These are phyloP conservation scores for Coemansia sp. DNA, from an alignment of 192 early-diverging fungal species.

Conservation along the genomic window DNA sequence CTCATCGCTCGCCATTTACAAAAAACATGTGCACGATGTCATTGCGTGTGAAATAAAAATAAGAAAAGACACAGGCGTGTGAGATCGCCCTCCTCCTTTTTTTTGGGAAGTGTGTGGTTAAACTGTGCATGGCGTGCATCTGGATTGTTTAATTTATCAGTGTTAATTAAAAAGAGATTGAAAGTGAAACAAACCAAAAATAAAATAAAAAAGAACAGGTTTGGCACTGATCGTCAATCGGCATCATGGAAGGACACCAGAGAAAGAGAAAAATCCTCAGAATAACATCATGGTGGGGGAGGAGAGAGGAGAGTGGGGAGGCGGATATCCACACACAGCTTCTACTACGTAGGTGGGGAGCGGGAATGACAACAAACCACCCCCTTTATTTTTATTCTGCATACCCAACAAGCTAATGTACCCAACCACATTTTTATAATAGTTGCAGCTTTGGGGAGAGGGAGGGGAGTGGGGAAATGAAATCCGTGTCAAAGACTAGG, in stretches of 20 bases:
- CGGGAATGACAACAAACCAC: too few species aligned
- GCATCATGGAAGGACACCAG: neutral
- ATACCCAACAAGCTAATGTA: neutral
- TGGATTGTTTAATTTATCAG: neutral
- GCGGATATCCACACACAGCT: neutral
- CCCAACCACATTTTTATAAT: neutral
- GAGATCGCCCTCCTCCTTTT: neutral
- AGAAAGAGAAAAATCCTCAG: neutral
- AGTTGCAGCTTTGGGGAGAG: neutral
- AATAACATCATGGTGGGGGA: neutral
- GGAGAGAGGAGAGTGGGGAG: too few species aligned
- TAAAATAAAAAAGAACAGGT: too few species aligned
- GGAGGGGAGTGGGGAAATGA: neutral
- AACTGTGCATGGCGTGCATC: slow-evolving; percentile 2
- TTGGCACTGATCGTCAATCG: neutral
- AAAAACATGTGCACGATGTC: neutral
- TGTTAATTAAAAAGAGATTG: neutral
- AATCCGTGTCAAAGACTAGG: neutral
- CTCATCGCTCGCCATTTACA: neutral
- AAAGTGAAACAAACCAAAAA: too few species aligned
- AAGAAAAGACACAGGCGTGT: neutral
- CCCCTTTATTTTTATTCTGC: too few species aligned
- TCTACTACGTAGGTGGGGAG: too few species aligned
- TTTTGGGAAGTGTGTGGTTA: neutral
- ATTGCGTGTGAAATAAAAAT: neutral